These are phyloP conservation scores for Colletotrichum zoysiae DNA, from an alignment of 2,329 filamentous ascomycete genomes.

Conservation along the genomic window DNA sequence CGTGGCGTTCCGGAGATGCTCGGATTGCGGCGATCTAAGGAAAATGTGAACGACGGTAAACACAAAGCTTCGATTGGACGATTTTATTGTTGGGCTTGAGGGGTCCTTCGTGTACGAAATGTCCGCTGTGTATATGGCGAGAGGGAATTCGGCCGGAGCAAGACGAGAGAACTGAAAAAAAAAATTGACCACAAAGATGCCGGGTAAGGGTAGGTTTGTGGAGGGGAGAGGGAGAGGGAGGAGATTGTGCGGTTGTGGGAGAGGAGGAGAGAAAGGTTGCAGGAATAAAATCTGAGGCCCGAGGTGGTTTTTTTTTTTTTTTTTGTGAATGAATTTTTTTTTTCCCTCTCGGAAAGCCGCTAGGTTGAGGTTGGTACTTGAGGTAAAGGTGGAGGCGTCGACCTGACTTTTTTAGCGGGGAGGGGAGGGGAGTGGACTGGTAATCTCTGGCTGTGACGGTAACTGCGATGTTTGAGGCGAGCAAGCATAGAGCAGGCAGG, in stretches of 20 bases:
- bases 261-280: constrained; percentile 30
- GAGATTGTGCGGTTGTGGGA: constrained; percentile 34
- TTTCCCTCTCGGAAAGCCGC: constrained; percentile 38
- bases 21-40: constrained; percentile 38
- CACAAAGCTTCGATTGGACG: constrained; percentile 40
- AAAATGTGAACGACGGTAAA: constrained; percentile 41
- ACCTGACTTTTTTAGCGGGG: constrained; percentile 39
- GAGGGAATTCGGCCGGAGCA: constrained; percentile 16
- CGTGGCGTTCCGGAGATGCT: constrained; percentile 34
- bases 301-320: constrained; percentile 43
- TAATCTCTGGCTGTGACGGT: constrained; percentile 4
- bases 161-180: constrained; percentile 24
- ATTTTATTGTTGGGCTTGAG: constrained; percentile 27
- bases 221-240: constrained; percentile 28
- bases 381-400: constrained; percentile 36
- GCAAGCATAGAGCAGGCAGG: background rate
- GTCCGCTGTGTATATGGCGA: constrained; percentile 18
- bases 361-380: constrained; percentile 39
- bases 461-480: constrained; percentile 14
- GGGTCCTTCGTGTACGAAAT: constrained; percentile 33
- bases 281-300: constrained; percentile 42
- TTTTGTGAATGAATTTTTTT: constrained; percentile 43
- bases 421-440: constrained; percentile 19
- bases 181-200: constrained; percentile 31
- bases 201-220: constrained; percentile 26